phyloP scores from a whole-genome alignment of 768 basidiomycete species.

The Termitomyces sp. region DNA sequence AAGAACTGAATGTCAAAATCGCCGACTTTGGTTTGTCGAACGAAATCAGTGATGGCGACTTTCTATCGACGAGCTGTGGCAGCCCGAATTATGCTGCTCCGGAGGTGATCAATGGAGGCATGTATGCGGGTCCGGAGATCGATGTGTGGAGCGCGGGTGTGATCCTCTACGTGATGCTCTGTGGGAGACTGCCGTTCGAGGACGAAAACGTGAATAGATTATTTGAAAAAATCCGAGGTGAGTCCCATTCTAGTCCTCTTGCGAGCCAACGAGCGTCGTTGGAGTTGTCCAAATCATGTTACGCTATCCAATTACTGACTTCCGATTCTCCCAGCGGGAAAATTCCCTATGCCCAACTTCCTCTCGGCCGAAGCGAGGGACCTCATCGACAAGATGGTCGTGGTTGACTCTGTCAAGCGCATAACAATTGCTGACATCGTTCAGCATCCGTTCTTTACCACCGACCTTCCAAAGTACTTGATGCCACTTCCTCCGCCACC shows the following conservation, averaged over 20 bases:
- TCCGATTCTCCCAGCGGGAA: constrained; percentile 56
- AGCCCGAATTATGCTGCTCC: constrained; percentile 99
- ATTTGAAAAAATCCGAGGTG: constrained; percentile 92
- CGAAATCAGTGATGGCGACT: constrained; percentile 95
- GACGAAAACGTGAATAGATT: constrained; percentile 92
- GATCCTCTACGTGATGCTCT: constrained; percentile 98
- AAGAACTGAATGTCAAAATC: constrained; percentile 90
- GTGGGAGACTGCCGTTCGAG: constrained; percentile 93
- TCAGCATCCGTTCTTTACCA: constrained; percentile 85
- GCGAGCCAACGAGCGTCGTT: not conserved
- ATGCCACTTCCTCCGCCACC: constrained; percentile 74
- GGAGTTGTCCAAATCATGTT: not conserved
- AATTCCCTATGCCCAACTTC: constrained; percentile 80
- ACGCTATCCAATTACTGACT: constrained; percentile 5
- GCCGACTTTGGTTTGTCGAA: constrained; percentile 98
- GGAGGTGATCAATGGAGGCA: constrained; percentile 92
- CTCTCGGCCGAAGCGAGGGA: constrained; percentile 73
- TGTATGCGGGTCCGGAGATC: constrained; percentile 97
- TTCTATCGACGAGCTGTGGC: constrained; percentile 95
- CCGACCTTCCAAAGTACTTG: constrained; percentile 84
- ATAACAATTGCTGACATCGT: constrained; percentile 93
- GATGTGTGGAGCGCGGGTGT: constrained; percentile 99
- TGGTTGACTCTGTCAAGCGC: constrained; percentile 91
- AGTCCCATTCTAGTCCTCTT: constrained; percentile 17
- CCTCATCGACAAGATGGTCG: constrained; percentile 87